phyloP scores from a whole-genome alignment of 179 eudicot genomes.

The Spergularia azorica region DNA sequence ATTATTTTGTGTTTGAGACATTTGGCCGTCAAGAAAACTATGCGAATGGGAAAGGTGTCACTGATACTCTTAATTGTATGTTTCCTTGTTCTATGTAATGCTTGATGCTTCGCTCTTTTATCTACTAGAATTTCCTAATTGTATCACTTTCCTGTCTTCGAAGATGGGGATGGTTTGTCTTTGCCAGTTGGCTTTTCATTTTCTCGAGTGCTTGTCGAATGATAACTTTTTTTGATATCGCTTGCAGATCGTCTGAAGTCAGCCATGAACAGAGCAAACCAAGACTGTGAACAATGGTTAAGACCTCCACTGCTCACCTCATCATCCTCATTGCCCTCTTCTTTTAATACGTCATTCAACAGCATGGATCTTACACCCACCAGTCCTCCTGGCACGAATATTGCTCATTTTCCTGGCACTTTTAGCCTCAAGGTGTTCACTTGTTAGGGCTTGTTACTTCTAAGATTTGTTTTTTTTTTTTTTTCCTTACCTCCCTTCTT shows the following conservation, averaged over 20 bases:
- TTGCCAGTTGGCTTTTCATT: slow-evolving; percentile 10
- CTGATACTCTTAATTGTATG: slow-evolving; percentile 69
- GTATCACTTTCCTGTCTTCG: neutral
- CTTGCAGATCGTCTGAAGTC: slow-evolving; percentile 67
- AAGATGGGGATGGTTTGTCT: slow-evolving; percentile 12
- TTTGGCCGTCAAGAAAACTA: slow-evolving; percentile 65
- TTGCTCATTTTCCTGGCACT: slow-evolving; percentile 33
- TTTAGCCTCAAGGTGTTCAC: slow-evolving; percentile 83
- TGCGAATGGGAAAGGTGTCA: slow-evolving; percentile 54
- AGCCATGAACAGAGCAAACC: slow-evolving; percentile 64
- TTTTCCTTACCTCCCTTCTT: slow-evolving; percentile 1
- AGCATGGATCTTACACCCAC: slow-evolving; percentile 71
- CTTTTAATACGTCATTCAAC: slow-evolving; percentile 50
- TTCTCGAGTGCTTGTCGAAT: slow-evolving; percentile 13
- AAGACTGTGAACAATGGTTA: slow-evolving; percentile 85
- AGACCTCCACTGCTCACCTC: slow-evolving; percentile 49
- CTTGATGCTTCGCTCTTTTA: neutral
- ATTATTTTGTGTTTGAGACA: slow-evolving; percentile 76
- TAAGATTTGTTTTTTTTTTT: neutral
- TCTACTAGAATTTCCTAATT: slow-evolving; percentile 11
- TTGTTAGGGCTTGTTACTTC: slow-evolving; percentile 21
- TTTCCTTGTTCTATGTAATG: neutral
- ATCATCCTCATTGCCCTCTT: slow-evolving; percentile 47
- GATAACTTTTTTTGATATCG: slow-evolving; percentile 23
- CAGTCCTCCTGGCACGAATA: slow-evolving; percentile 46